Evolutionary conservation across 2,329 filamentous ascomycete species (phyloP), one percentile per base, ranked within the genome.

Genomic region (Aspergillus luchuensis): DNA sequence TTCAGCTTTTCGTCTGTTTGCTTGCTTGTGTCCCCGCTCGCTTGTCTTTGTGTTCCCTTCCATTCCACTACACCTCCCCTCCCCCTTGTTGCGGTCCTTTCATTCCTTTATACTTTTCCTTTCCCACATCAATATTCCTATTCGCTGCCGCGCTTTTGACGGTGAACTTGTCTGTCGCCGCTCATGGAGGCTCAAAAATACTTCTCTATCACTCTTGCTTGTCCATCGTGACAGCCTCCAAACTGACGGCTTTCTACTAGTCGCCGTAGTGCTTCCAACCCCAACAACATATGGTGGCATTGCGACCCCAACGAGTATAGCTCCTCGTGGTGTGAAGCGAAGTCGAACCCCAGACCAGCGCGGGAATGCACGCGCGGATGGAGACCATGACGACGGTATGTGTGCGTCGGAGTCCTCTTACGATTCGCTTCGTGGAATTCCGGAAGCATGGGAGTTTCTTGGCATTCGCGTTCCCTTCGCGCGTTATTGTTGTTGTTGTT

Each of bases 341-440:
- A 90, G 87, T 82, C 88, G 90, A 66, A 93, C 91, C 67, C 89
- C 90, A 70, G 86, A 90, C 70, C 80, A 81, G 68, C 86, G 87
- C 78, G 83, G 82, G 76, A 84, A 87, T 72, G 76, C 80, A 66
- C 78, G 78, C 61, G 79, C 79, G 67, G 84, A 84, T 69, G 82
- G 83, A 68, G 82, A 86, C 74, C 88, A 87, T 81, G 85, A 90
- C 80, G 87, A 90, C 84, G 87, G 91, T 92, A 89, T 81, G 89
- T 88, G 70, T 63, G 69, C 69, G 61, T 66, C 63, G 61, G 62
- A 59, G 61, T 72, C 72, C 76, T 72, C 67, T 68, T 66, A 66
- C 67, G 63, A 57, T 56, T 59, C 60, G 66, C 50, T 36, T 51
- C n/a, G 33, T 48, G 21, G 36, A 47, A 41, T 55, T 45, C 36